Evolutionary conservation across 371 early-diverging fungal genomes (phyloP).

Genomic region (Mortierella sp.): DNA sequence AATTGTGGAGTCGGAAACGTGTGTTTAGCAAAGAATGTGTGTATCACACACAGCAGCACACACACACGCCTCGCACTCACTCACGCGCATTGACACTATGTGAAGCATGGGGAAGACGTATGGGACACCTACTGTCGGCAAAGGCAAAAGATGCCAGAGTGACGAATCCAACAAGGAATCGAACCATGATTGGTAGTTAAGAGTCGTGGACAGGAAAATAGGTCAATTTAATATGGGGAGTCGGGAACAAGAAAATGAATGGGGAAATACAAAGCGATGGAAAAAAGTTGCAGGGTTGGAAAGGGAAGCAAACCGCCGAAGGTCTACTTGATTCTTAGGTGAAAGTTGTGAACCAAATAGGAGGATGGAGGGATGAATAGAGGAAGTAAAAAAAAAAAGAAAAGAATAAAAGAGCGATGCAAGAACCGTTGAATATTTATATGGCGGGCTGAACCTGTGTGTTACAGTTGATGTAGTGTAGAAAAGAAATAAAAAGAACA

Average conservation of each 20-base stretch:
- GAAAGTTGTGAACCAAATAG: not conserved
- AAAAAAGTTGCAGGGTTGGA: too few species aligned
- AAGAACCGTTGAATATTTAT: not conserved
- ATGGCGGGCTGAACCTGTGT: not conserved
- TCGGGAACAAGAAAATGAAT: slow-evolving; percentile 4
- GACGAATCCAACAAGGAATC: slow-evolving; percentile 33
- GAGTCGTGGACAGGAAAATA: not conserved
- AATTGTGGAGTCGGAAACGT: not conserved
- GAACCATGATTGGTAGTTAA: slow-evolving; percentile 21
- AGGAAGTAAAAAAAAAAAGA: slow-evolving; percentile 6
- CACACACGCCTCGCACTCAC: too few species aligned
- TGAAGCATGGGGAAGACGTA: not conserved
- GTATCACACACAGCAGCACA: not conserved
- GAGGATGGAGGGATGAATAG: not conserved
- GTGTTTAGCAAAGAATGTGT: not conserved
- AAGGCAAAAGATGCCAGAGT: slow-evolving; percentile 37
- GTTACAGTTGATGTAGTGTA: too few species aligned
- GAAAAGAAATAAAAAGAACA: too few species aligned
- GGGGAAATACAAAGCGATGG: too few species aligned
- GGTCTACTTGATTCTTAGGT: not conserved
- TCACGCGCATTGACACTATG: too few species aligned
- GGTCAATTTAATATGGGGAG: too few species aligned
- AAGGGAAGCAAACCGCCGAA: slow-evolving; percentile 3
- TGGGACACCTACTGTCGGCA: slow-evolving; percentile 43
- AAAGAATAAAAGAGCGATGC: slow-evolving; percentile 1